Evolutionary conservation across 371 early-diverging fungal genomes (phyloP).

Genomic region (Rhizopus stolonifer): DNA sequence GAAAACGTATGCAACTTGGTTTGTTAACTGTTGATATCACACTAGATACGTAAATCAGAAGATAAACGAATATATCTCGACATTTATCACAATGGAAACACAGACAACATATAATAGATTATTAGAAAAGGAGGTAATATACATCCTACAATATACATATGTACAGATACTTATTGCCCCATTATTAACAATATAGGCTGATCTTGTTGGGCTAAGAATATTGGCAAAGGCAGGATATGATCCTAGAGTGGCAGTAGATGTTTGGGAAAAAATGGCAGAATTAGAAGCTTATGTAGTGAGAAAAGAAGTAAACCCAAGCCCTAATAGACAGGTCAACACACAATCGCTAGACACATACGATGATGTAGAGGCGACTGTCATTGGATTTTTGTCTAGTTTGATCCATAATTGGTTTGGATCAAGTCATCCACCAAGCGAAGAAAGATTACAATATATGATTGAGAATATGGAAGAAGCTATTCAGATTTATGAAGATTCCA

Average conservation of each 20-base stretch:
- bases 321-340: background rate
- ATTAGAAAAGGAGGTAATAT: constrained; percentile 44
- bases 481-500: constrained; percentile 30
- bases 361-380: constrained; percentile 20
- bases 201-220: constrained; percentile 49
- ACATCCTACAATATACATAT: background rate
- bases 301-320: background rate
- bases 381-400: constrained; percentile 27
- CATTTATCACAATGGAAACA: constrained; percentile 34
- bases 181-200: constrained; percentile 5
- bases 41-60: constrained; percentile 43
- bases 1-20: background rate
- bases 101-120: constrained; percentile 42
- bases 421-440: constrained; percentile 47
- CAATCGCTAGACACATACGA: constrained; percentile 13
- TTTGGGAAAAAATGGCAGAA: constrained; percentile 50
- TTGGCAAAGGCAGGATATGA: constrained; percentile 58
- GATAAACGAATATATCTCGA: constrained; percentile 41
- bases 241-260: constrained; percentile 44
- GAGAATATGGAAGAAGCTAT: constrained; percentile 45
- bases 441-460: constrained; percentile 45
- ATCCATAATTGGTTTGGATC: constrained; percentile 49
- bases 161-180: background rate
- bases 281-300: constrained; percentile 27
- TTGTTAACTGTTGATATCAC: background rate